Conservation (phyloP, 139 green algal species). For the Dunaliella sp. region DNA sequence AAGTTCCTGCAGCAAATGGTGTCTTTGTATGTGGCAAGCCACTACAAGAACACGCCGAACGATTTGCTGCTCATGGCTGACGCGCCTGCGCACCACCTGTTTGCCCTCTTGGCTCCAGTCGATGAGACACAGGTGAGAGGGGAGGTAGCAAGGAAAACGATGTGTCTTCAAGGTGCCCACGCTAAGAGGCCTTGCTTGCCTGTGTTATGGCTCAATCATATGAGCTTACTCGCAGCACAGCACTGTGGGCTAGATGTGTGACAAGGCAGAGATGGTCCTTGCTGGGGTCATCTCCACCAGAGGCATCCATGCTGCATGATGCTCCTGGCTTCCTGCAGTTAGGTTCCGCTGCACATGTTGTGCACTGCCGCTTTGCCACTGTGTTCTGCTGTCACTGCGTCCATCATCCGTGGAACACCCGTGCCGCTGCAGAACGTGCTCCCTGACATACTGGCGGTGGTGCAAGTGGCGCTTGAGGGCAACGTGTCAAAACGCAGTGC, state of each 20-base stretch:
- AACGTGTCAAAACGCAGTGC: slow-evolving; percentile 74
- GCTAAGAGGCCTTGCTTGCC: no score
- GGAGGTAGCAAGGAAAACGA: no score
- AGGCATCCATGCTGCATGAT: no score
- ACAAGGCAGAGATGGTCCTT: no score
- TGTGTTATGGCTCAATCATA: no score
- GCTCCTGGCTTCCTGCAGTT: neutral
- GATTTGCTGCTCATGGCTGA: slow-evolving; percentile 95
- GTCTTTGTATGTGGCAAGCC: slow-evolving; percentile 88
- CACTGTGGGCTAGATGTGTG: no score
- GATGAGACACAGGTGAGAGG: slow-evolving; percentile 70
- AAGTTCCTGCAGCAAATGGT: slow-evolving; percentile 84
- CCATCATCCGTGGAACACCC: no score
- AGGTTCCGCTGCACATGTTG: neutral
- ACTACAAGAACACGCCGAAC: slow-evolving; percentile 99
- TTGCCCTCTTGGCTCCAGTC: slow-evolving; percentile 90
- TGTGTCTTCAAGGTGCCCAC: no score
- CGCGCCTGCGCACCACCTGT: slow-evolving; percentile 96
- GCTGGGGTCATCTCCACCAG: no score
- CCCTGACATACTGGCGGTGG: slow-evolving; percentile 90
- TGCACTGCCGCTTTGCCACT: neutral
- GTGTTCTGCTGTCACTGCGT: neutral
- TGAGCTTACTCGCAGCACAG: no score
- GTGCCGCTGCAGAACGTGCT: slow-evolving; percentile 72
- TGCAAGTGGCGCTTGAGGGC: slow-evolving; percentile 90